Evolutionary conservation across 495 filamentous ascomycete species (phyloP), one percentile per base, ranked within the genome.

Genomic region (Neurospora africana): DNA sequence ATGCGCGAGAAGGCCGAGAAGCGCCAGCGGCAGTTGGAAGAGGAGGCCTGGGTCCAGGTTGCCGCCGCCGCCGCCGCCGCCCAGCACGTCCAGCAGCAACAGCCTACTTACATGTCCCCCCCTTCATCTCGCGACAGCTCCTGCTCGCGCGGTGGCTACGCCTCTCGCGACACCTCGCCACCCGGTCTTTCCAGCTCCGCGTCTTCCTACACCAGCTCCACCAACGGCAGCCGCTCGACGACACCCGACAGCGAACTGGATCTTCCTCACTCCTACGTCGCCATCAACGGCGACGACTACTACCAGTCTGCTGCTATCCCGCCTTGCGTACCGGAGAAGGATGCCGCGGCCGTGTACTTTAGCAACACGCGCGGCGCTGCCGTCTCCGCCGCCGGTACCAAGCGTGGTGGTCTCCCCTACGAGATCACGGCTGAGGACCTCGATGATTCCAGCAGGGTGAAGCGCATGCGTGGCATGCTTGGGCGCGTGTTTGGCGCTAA

Each of bases 341-440:
- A 77, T 40, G 69, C 72, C 53, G 53, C 53, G 53, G 53, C 53
- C 21, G 67, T 75, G 19, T 79, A 79, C 40, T 35, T 61, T 30
- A 36, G 72, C 68, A 68, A 65, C 61, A 71, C 73, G 38, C 40
- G 71, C 69, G 71, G 72, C 38, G 69, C 37, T 1, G 15, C 36
- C 13, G 37, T n/a, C 27, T 43, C 36, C 8, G n/a, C 41, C 13
- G 41, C 27, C 43, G 69, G 58, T 38, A 72, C 43, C 69, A 76
- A 76, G 72, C 76, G 78, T 1, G 53, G 53, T 53, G 73, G 81
- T 69, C 80, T 86, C 7, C 82, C 84, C 8, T 85, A 84, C 74
- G 84, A 86, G 77, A 85, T 86, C 69, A 82, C 77, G 71, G 76
- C 77, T 4, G 83, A 84, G 47, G 79, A 84, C 69, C 74, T 84